Conservation (phyloP, 1,139 yeast species). For the Zygotorulaspora mrakii region DNA sequence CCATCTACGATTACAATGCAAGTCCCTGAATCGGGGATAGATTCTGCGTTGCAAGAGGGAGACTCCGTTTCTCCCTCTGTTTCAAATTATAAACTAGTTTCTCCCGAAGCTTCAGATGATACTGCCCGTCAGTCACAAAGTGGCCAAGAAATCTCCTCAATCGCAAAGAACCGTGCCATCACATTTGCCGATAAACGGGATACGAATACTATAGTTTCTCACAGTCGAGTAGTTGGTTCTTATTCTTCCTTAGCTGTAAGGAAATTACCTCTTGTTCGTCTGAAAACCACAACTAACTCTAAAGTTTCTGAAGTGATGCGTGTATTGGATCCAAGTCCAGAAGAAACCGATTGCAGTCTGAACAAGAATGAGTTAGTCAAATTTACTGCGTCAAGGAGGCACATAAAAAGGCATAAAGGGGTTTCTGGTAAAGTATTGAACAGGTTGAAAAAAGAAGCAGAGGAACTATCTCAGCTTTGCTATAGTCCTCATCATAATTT, state of each 20-base stretch:
- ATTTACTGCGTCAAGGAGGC: neutral
- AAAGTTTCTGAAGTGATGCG: conserved; percentile 1
- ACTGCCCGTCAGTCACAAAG: neutral
- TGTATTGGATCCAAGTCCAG: neutral
- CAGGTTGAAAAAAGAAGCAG: conserved; percentile 3
- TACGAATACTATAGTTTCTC: no score
- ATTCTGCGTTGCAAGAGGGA: no score
- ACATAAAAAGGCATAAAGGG: neutral
- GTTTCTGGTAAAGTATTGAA: neutral
- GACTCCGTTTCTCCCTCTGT: no score
- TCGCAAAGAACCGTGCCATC: neutral
- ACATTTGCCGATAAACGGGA: no score
- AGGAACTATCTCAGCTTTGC: neutral
- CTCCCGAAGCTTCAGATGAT: no score
- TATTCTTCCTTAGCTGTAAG: neutral
- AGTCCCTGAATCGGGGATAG: no score
- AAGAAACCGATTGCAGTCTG: neutral
- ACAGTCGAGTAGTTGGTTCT: neutral
- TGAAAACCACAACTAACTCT: conserved; percentile 1
- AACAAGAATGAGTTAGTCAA: neutral
- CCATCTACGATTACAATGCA: no score
- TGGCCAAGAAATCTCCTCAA: neutral
- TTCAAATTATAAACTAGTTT: no score
- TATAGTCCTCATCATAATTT: conserved; percentile 1
- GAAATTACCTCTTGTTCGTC: neutral